A percentile compares a stretch with the other conserved stretches of the same genome.
phyloP scores from a whole-genome alignment of 2,329 filamentous ascomycete genomes.

The Neophaeococcomyces aloes region DNA sequence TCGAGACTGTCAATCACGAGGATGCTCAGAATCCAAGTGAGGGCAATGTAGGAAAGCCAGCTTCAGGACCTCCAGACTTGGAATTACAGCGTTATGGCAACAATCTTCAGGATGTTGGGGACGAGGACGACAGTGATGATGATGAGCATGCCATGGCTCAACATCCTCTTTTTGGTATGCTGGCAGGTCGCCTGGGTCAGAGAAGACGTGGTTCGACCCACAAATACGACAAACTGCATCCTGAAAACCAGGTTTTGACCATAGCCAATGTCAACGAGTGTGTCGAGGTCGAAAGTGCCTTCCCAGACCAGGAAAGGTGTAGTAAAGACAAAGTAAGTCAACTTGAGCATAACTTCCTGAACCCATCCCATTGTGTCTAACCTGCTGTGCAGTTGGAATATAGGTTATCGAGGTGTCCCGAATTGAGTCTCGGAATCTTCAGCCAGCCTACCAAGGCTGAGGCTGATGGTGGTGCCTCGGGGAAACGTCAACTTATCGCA shows the following conservation, averaged over 20 bases:
- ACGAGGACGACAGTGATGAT: constrained; percentile 18
- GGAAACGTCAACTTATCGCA: constrained; percentile 56
- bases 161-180: constrained; percentile 21
- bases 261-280: constrained; percentile 42
- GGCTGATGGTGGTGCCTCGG: constrained; percentile 37
- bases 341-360: background rate
- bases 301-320: constrained; percentile 48
- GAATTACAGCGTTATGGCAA: constrained; percentile 17
- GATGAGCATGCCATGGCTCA: constrained; percentile 18
- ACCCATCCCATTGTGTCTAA: too few relatives aligned
- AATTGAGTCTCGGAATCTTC: constrained; percentile 71
- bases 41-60: constrained; percentile 6
- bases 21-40: constrained; percentile 18
- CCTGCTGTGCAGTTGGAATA: constrained; percentile 54
- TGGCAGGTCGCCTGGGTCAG: constrained; percentile 19
- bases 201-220: constrained; percentile 18
- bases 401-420: constrained; percentile 61
- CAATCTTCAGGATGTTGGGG: constrained; percentile 13
- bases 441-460: constrained; percentile 46
- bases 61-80: constrained; percentile 9
- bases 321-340: constrained; percentile 48
- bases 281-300: constrained; percentile 47
- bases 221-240: constrained; percentile 50
- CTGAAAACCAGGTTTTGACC: constrained; percentile 64
- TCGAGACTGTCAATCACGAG: constrained; percentile 19